A percentile compares a stretch with the other conserved stretches of the same genome.
phyloP scores from a whole-genome alignment of 768 basidiomycete species.

The Psilocybe azurescens region DNA sequence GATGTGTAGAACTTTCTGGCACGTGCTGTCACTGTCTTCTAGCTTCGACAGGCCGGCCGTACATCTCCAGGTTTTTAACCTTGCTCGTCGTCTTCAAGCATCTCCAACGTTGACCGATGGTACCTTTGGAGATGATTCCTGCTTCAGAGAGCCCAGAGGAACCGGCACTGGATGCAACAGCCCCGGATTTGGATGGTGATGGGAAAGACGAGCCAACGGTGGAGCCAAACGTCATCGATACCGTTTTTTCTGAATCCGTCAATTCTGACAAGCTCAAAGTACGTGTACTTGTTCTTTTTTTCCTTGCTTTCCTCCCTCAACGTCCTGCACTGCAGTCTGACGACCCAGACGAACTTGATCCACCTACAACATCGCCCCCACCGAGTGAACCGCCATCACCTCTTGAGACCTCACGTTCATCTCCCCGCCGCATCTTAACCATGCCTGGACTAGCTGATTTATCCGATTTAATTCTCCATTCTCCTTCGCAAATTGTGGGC shows the following conservation, averaged over 20 bases:
- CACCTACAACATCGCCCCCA: neutral
- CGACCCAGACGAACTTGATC: neutral
- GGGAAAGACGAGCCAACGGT: neutral
- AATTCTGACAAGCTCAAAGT: neutral
- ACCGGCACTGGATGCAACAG: neutral
- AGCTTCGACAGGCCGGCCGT: neutral
- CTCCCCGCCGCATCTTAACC: neutral
- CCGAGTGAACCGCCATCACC: neutral
- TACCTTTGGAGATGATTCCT: neutral
- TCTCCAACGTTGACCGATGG: neutral
- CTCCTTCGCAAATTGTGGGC: constrained; percentile 27
- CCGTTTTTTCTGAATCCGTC: neutral
- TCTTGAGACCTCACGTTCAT: neutral
- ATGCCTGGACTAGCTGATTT: constrained; percentile 23
- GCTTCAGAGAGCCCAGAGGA: neutral
- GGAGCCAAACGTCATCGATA: neutral
- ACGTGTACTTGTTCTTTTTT: neutral
- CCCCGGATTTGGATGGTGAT: neutral
- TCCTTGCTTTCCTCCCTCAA: neutral
- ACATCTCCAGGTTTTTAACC: neutral
- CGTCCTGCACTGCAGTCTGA: neutral
- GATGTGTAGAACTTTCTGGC: neutral
- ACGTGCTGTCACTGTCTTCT: neutral
- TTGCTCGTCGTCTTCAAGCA: neutral
- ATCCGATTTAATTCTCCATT: constrained; percentile 15